Evolutionary conservation across 176 grass and related monocot genomes (phyloP).

Genomic region (Juncus effusus): DNA sequence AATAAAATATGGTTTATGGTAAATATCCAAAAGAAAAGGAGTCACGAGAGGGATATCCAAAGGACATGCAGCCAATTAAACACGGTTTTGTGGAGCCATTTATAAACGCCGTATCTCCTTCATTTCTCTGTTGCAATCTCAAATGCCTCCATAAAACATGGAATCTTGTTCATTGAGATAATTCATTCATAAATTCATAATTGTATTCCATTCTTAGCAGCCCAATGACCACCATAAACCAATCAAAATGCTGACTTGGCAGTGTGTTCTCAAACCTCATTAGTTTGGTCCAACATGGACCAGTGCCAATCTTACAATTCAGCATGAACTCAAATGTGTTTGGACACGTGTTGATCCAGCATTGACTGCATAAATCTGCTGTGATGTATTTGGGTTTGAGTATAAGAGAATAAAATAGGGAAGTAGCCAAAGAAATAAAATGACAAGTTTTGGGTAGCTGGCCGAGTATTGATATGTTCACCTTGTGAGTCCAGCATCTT

Average conservation of each 20-base stretch:
- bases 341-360: constrained; percentile 4
- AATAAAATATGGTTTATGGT: constrained; percentile 4
- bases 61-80: constrained; percentile 17
- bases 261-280: no score
- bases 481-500: constrained; percentile 26
- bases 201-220: no score
- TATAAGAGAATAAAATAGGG: constrained; percentile 32
- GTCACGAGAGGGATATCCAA: constrained; percentile 26
- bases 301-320: no score
- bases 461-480: constrained; percentile 34
- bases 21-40: constrained; percentile 12
- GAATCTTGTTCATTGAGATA: not conserved
- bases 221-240: no score
- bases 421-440: constrained; percentile 34
- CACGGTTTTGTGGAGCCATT: constrained; percentile 4
- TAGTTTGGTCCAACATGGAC: no score
- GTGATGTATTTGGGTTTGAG: constrained; percentile 17
- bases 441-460: constrained; percentile 30
- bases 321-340: constrained; percentile 3
- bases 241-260: not conserved
- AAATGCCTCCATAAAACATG: constrained; percentile 31
- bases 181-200: no score
- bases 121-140: constrained; percentile 22
- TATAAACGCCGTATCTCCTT: constrained; percentile 2
- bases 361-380: constrained; percentile 21